Evolutionary conservation across 495 filamentous ascomycete species (phyloP), one percentile per base, ranked within the genome.

Genomic region (Terfezia claveryi): DNA sequence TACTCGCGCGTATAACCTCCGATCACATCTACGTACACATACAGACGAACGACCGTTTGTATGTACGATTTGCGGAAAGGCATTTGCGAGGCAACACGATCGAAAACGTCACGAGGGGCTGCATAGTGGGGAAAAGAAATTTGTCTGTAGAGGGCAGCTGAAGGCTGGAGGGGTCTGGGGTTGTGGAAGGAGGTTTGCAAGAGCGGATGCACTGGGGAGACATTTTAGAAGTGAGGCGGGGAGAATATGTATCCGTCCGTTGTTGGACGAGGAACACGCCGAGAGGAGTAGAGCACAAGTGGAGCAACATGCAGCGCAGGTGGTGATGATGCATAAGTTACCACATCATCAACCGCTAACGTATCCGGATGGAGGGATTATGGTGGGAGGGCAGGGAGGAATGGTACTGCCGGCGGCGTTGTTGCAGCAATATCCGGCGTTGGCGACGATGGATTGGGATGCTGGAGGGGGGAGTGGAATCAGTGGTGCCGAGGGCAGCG

Each of bases 221-320:
- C 91, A 98, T 67, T 98, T 98, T 75, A 75, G 91, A 51, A 89
- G 84, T 11, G 91, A 98, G 70, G 92, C 91, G 2, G 91, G 91
- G 10, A 78, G 91, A 6, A 83, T 94, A 49, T 98, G 91, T 66
- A 98, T 98, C 68, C 94, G 92, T 60, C 87, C 91, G 4, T 72
- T 98, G 3, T 73, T 96, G 9, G 92, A 94, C 53, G 87, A 93
- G 66, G 88, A 95, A 63, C 80, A 80, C 17, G 71, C 79, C 23
- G 87, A 94, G 63, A 73, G 85, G 11, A 51, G 50, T 23, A 16
- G 50, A 23, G 50, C 16, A n/a, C 11, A 16, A 17, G 16, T 11
- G n/a, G 16, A 51, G 27, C 78, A 85, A 37, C 73, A 81, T 9
- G 62, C 71, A 12, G 75, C 79, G 67, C 73, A 81, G 57, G 79